These are phyloP conservation scores for Fusarium metavorans DNA, from an alignment of 2,329 filamentous ascomycete genomes.

Conservation along the genomic window DNA sequence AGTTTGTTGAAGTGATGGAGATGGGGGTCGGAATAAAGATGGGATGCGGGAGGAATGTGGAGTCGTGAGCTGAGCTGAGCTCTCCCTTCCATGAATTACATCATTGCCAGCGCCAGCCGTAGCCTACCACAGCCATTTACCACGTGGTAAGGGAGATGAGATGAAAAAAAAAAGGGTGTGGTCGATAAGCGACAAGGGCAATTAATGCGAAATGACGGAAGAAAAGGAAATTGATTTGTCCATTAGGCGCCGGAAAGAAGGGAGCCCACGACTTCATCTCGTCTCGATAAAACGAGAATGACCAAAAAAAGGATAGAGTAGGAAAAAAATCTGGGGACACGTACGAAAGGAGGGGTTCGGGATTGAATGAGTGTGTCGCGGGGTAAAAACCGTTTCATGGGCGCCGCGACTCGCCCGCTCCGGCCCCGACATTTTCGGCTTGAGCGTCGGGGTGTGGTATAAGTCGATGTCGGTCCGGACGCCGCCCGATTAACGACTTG, in stretches of 20 bases:
- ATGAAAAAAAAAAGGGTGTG: not conserved
- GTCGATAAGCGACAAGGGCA: not conserved
- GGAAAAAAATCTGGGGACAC: constrained; percentile 41
- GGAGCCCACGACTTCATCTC: not conserved
- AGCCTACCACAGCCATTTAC: not conserved
- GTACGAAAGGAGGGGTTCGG: constrained; percentile 66
- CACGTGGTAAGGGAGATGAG: constrained; percentile 4
- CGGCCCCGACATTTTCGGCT: constrained; percentile 33
- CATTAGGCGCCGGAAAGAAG: not conserved
- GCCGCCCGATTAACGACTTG: not conserved
- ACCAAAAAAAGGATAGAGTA: not conserved
- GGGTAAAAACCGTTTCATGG: constrained; percentile 35
- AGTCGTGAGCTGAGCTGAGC: constrained; percentile 36
- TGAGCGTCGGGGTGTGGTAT: constrained; percentile 4
- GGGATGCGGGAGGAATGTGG: constrained; percentile 33
- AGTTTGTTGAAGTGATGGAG: not conserved
- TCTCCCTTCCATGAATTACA: constrained; percentile 34
- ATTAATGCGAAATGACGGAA: not conserved
- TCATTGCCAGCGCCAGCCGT: constrained; percentile 31
- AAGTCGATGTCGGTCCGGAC: constrained; percentile 8
- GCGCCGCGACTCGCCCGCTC: constrained; percentile 35
- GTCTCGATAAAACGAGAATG: not conserved
- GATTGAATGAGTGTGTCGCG: constrained; percentile 49
- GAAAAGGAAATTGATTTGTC: not conserved
- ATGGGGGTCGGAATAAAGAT: constrained; percentile 16